phyloP scores from a whole-genome alignment of 495 filamentous ascomycete species.

The Antarctomyces pellizariae region DNA sequence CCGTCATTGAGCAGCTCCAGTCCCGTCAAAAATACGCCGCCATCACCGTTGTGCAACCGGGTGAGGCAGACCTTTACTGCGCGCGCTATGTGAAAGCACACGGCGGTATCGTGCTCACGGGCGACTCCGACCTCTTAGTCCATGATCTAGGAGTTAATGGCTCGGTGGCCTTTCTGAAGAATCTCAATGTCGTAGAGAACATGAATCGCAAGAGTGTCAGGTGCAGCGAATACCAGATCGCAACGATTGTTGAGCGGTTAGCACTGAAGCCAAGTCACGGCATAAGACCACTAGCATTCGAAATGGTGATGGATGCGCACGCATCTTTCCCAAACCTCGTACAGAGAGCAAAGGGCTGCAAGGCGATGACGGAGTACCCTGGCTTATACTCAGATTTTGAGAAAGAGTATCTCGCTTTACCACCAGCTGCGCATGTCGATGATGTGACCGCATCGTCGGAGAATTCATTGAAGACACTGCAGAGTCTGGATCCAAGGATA shows the following conservation, averaged over 20 bases:
- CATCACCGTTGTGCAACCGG: slow-evolving; percentile 32
- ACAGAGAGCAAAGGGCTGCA: slow-evolving; percentile 8
- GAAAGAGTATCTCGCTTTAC: slow-evolving; percentile 18
- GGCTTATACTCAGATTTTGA: slow-evolving; percentile 19
- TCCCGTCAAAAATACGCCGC: slow-evolving; percentile 19
- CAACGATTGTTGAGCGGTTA: slow-evolving; percentile 7
- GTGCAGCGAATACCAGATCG: slow-evolving; percentile 5
- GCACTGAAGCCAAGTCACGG: slow-evolving; percentile 8
- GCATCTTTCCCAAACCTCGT: slow-evolving; percentile 13
- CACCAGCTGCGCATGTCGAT: background rate
- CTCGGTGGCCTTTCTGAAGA: slow-evolving; percentile 32
- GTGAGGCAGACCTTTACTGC: slow-evolving; percentile 51
- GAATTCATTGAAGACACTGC: too few species aligned
- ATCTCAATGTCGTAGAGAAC: slow-evolving; percentile 19
- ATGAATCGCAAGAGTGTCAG: slow-evolving; percentile 1
- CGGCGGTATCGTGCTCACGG: slow-evolving; percentile 29
- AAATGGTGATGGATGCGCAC: slow-evolving; percentile 15
- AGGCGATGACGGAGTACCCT: slow-evolving; percentile 5
- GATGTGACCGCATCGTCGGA: too few species aligned
- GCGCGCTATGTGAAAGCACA: slow-evolving; percentile 26
- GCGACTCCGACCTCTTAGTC: slow-evolving; percentile 53
- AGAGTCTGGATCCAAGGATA: slow-evolving; percentile 22
- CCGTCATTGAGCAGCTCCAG: slow-evolving; percentile 37
- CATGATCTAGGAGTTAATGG: slow-evolving; percentile 35
- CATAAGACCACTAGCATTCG: slow-evolving; percentile 16